Percentiles rank a stretch among this genome's conserved stretches.
Conservation (phyloP, 371 early-diverging fungal species). For the Mycotypha africana region DNA sequence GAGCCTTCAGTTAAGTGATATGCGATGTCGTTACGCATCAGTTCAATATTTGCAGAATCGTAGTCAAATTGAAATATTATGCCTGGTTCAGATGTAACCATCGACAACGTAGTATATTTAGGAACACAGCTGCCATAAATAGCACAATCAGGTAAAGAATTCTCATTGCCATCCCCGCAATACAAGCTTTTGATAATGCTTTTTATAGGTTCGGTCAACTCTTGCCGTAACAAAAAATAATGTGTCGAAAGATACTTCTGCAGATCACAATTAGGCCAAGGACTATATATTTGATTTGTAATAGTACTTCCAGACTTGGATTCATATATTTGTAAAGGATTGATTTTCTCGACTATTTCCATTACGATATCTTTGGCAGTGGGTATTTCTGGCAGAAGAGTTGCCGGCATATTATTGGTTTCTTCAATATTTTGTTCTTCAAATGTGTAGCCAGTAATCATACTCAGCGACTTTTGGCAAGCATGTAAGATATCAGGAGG, state of each 20-base stretch:
- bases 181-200: constrained; percentile 2
- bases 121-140: neutral
- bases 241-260: constrained; percentile 19
- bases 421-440: neutral
- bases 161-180: neutral
- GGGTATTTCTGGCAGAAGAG: constrained; percentile 2
- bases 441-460: neutral
- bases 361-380: neutral
- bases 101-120: neutral
- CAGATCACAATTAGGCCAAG: constrained; percentile 15
- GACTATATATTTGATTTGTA: constrained; percentile 1
- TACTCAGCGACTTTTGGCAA: too few relatives aligned
- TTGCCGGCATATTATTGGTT: neutral
- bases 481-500: neutral
- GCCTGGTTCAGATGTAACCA: constrained; percentile 1
- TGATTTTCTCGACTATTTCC: constrained; percentile 1
- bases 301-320: neutral
- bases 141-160: neutral
- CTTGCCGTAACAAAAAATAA: constrained; percentile 25
- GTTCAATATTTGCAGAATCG: neutral
- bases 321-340: neutral
- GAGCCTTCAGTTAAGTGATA: constrained; percentile 11
- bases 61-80: constrained; percentile 8
- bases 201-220: constrained; percentile 20
- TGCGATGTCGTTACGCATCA: neutral